Conservation (phyloP, 106 monocot genomes). For the Allium fistulosum region DNA sequence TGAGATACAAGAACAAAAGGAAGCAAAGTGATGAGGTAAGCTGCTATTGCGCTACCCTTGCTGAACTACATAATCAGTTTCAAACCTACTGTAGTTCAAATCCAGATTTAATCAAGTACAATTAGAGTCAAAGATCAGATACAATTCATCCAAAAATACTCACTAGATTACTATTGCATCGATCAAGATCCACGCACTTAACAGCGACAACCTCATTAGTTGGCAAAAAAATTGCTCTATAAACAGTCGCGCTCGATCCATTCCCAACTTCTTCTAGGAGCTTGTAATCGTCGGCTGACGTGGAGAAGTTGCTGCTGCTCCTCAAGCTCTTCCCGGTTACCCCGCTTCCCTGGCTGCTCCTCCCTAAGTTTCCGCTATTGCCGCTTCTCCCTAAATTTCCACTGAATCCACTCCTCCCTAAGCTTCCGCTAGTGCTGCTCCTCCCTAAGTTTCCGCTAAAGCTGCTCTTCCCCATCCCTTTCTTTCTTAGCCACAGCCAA, state of each 20-base stretch:
- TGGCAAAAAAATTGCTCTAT: slow-evolving; percentile 65
- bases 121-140: no score
- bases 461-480: neutral
- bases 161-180: slow-evolving; percentile 90
- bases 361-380: slow-evolving; percentile 16
- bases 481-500: neutral
- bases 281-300: slow-evolving; percentile 48
- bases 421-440: slow-evolving; percentile 22
- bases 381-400: slow-evolving; percentile 13
- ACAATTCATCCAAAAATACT: slow-evolving; percentile 5
- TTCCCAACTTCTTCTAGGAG: slow-evolving; percentile 85
- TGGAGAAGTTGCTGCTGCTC: slow-evolving; percentile 37
- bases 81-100: neutral
- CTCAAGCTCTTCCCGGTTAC: neutral
- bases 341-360: neutral
- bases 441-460: neutral
- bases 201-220: slow-evolving; percentile 76
- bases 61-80: neutral
- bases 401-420: neutral
- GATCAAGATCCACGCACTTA: slow-evolving; percentile 97
- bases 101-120: neutral
- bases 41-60: no score
- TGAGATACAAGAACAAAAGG: no score
- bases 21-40: no score
- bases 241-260: slow-evolving; percentile 88